These are phyloP conservation scores for Stevia rebaudiana DNA, from an alignment of 140 eudicot species.

Conservation along the genomic window DNA sequence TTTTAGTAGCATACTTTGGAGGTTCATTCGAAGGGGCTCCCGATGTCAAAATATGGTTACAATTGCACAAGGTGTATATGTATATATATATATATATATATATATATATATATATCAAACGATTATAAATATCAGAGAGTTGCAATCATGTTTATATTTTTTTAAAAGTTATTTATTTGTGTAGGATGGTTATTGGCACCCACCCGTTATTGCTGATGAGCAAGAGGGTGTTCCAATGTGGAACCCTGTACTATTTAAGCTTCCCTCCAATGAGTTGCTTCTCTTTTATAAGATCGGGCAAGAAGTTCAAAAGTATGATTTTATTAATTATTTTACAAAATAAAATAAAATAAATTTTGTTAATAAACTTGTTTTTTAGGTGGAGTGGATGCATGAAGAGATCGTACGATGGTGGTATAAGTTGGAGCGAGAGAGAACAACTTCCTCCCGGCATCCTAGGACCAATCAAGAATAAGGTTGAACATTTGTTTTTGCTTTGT, in stretches of 20 bases:
- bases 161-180: constrained; percentile 1
- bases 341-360: neutral
- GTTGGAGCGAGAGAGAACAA: constrained; percentile 86
- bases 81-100: constrained; percentile 13
- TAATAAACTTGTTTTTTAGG: constrained; percentile 28
- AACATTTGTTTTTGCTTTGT: neutral
- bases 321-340: neutral
- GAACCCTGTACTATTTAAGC: constrained; percentile 92
- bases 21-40: constrained; percentile 87
- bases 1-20: constrained; percentile 91
- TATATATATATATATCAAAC: neutral
- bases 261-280: constrained; percentile 71
- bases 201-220: constrained; percentile 69
- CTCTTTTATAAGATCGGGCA: constrained; percentile 82
- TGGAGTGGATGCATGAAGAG: constrained; percentile 99
- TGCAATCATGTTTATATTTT: neutral
- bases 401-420: constrained; percentile 72
- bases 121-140: neutral
- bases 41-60: constrained; percentile 92
- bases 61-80: constrained; percentile 58
- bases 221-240: constrained; percentile 79
- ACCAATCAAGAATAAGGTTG: constrained; percentile 90
- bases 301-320: constrained; percentile 68
- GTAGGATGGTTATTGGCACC: constrained; percentile 81
- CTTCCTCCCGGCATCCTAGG: constrained; percentile 96